Base-by-base conservation (phyloP, 768 basidiomycete species). In the Xanthoconium purpureum region DNA sequence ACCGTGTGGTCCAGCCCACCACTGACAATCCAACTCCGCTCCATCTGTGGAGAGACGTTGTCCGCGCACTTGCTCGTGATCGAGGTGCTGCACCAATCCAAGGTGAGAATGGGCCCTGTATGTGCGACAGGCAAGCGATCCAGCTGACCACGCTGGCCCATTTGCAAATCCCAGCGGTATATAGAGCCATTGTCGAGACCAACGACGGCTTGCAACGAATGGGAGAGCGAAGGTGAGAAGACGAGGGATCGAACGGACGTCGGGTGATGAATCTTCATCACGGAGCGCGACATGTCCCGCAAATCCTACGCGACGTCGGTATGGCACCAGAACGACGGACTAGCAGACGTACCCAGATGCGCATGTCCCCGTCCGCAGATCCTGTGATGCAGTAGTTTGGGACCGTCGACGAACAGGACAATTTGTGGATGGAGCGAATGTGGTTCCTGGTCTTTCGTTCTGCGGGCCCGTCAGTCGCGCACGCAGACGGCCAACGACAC, bases 1-100 rank as follows among this genome's bases (percentile, higher is more conserved):
- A 92, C 89, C 30, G 80, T 84, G 36, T 84, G 83, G 71, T 94
- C 91, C 32, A 93, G 73, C 0, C 90, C 88, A 13, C 85, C 89
- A 51, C 88, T 91, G 6, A 84, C 85, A 20, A 94, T 78, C 89
- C 90, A 94, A 2, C 89, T 88, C 7, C 71, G 68, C 10, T 67
- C 65, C n/a, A 52, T 47, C 46, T 45, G 68, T 20, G 54, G 33
- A 13, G 62, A 7, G n/a, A 35, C 5, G 20, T 36, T 59, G 10
- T 71, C 70, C 4, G 48, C 37, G 10, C 52, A 46, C 28, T 52
- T 66, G 53, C 37, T 57, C 32, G 61, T 42, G 36, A 58, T 55
- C 12, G 73, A 67, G 33, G 73, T 72, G 42, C 63, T 73, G 47
- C 80, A 80, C 91, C 91, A 93, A 59, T 91, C 89, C 20, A 92